Conservation (phyloP, 2,329 filamentous ascomycete species). For the Alternaria conjuncta region DNA sequence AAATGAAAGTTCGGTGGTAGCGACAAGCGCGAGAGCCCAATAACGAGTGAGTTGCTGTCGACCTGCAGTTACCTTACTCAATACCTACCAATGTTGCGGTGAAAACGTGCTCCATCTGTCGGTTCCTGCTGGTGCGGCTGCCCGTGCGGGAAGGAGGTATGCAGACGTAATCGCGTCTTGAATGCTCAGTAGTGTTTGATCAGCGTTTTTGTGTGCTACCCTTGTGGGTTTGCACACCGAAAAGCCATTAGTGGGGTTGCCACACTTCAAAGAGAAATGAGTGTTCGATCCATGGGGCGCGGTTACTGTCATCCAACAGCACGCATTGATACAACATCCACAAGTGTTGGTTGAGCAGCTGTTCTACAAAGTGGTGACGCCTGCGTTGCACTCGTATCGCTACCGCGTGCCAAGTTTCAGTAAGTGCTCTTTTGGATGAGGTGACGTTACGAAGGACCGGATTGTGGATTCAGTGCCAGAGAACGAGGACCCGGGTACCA, state of each 20-base stretch:
- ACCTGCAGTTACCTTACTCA: neutral
- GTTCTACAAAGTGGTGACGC: slow-evolving; percentile 2
- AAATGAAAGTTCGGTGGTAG: neutral
- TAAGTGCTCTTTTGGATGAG: neutral
- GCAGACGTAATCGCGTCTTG: neutral
- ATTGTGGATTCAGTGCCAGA: slow-evolving; percentile 1
- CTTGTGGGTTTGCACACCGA: neutral
- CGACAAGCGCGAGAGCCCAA: neutral
- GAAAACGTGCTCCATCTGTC: neutral
- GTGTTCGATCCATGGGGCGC: slow-evolving; percentile 1
- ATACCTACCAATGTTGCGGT: neutral
- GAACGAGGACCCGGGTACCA: neutral
- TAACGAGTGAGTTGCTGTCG: neutral
- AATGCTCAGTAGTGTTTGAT: slow-evolving; percentile 1
- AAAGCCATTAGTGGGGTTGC: neutral
- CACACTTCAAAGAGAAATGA: slow-evolving; percentile 1
- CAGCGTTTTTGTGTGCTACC: neutral
- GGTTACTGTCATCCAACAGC: slow-evolving; percentile 15
- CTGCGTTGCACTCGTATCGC: slow-evolving; percentile 13
- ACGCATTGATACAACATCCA: slow-evolving; percentile 7
- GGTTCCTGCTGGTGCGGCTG: neutral
- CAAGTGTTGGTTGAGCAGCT: neutral
- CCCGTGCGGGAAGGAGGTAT: slow-evolving; percentile 1
- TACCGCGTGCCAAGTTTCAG: neutral
- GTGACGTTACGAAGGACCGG: neutral